These are phyloP conservation scores for Candida glaebosa DNA, from an alignment of 805 yeast species.

Conservation along the genomic window DNA sequence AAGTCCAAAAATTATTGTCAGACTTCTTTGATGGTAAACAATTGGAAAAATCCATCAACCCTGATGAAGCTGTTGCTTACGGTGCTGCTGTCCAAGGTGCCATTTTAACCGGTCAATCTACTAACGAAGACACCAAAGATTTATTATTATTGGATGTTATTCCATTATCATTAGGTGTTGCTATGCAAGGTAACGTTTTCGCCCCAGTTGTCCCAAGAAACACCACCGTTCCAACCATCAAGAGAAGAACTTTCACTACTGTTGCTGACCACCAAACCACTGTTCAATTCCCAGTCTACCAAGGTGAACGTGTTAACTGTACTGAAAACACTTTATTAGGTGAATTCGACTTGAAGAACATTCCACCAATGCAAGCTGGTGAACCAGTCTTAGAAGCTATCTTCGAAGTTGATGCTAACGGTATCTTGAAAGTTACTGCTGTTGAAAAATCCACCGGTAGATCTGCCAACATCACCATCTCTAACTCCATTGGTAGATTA, in stretches of 20 bases:
- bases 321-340: slow-evolving; percentile 49
- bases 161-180: slow-evolving; percentile 50
- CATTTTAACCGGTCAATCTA: slow-evolving; percentile 48
- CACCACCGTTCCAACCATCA: slow-evolving; percentile 49
- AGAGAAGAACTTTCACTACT: slow-evolving; percentile 51
- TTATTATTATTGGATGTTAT: slow-evolving; percentile 49
- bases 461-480: slow-evolving; percentile 48
- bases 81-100: slow-evolving; percentile 53
- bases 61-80: slow-evolving; percentile 51
- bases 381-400: slow-evolving; percentile 49
- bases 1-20: slow-evolving; percentile 47
- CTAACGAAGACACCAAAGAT: slow-evolving; percentile 48
- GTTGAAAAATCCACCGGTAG: slow-evolving; percentile 48
- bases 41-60: slow-evolving; percentile 48
- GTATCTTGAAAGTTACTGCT: slow-evolving; percentile 50
- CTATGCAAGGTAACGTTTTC: slow-evolving; percentile 49
- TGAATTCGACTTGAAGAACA: slow-evolving; percentile 50
- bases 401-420: slow-evolving; percentile 50
- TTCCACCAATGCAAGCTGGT: slow-evolving; percentile 50
- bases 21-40: slow-evolving; percentile 50
- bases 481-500: slow-evolving; percentile 49
- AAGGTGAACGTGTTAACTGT: slow-evolving; percentile 52
- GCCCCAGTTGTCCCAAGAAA: slow-evolving; percentile 52
- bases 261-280: slow-evolving; percentile 51
- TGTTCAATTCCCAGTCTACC: slow-evolving; percentile 50